Conservation (phyloP, 345 rosid genomes). For the Dovyalis caffra region DNA sequence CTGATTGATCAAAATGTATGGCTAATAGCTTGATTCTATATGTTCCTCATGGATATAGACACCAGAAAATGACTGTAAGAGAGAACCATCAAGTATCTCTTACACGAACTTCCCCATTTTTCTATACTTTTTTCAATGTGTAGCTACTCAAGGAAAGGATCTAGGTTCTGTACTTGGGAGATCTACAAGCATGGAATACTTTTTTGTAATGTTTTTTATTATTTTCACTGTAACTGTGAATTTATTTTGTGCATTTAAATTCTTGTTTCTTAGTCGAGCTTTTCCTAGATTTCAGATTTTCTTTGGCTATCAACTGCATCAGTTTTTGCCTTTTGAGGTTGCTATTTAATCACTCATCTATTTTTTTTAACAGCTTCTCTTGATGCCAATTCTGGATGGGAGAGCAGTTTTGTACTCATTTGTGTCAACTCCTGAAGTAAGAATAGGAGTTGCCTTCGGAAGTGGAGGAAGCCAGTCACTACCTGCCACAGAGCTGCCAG, state of each 20-base stretch:
- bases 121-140: background rate
- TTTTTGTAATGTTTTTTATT: no score
- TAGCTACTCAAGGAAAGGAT: background rate
- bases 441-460: slow-evolving; percentile 92
- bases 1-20: background rate
- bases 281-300: slow-evolving; percentile 10
- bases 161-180: background rate
- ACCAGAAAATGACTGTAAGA: background rate
- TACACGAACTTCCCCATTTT: background rate
- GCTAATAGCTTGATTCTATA: background rate
- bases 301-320: background rate
- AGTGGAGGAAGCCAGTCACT: slow-evolving; percentile 95
- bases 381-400: slow-evolving; percentile 81
- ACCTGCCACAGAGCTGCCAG: slow-evolving; percentile 94
- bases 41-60: background rate
- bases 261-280: background rate
- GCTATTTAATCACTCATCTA: slow-evolving; percentile 8
- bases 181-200: background rate
- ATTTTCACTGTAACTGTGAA: background rate
- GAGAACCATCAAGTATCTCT: background rate
- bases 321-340: slow-evolving; percentile 6
- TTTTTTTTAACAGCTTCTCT: slow-evolving; percentile 62
- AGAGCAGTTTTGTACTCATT: slow-evolving; percentile 83
- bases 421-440: slow-evolving; percentile 73
- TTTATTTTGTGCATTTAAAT: background rate